Evolutionary conservation across 2,329 filamentous ascomycete genomes (phyloP), one percentile per base, ranked within the genome.

Genomic region (Teratosphaeria viscida): DNA sequence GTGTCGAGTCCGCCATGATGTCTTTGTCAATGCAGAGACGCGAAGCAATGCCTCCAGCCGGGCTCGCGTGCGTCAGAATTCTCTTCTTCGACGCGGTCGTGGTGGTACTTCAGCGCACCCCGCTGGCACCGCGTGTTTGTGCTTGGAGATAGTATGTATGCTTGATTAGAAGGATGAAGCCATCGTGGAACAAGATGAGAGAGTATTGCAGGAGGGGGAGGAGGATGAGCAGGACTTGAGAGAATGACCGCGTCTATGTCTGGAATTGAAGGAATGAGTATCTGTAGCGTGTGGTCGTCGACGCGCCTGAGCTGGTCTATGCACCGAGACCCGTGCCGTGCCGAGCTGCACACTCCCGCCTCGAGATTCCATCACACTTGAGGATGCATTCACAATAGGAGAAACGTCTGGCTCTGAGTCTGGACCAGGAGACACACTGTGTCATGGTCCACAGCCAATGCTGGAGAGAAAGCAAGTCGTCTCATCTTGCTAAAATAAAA

Each of bases 1-100:
- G 57, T 56, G 64, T 60, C 37, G 64, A 59, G 59, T 61, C 59
- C 58, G 66, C 63, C 67, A 68, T 69, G 55, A 49, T 60, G 65
- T 57, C 32, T 23, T 63, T 57, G 58, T 61, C 57, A 56, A 61
- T 66, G 63, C 61, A 49, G 57, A 59, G 54, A 68, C 63, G 65
- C 64, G 63, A 63, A 57, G 56, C 53, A 57, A 57, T 62, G 60
- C 57, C 34, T 35, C 52, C 52, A n/a, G 43, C 58, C 59, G 57
- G 27, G 52, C 43, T 49, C n/a, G 43, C 43, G 43, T 49, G 16
- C 19, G 43, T n/a, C 8, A n/a, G 16, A 19, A 19, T 49, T 49
- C 19, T 23, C 19, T 49, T 54, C 49, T 32, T 32, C 7, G 29
- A 54, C 59, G 58, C 37, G 55, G 34, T 35, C 7, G 43, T 34